These are phyloP conservation scores for Xylariomycetidae sp. DNA, from an alignment of 2,329 filamentous ascomycete species.

Conservation along the genomic window DNA sequence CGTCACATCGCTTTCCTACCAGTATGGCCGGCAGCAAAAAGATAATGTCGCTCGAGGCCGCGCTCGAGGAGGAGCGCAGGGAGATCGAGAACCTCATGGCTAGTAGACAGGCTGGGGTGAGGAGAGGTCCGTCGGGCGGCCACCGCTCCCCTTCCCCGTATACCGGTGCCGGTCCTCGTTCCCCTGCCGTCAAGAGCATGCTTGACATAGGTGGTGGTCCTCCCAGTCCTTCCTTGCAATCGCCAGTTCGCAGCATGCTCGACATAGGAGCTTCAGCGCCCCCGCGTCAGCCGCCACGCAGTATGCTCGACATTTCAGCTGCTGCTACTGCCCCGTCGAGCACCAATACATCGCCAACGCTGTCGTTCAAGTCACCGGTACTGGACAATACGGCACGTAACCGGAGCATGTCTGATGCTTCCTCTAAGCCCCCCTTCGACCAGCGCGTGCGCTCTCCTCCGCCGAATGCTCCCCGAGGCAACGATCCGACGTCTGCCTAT, in stretches of 20 bases:
- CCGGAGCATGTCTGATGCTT: slow-evolving; percentile 52
- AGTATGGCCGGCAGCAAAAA: slow-evolving; percentile 24
- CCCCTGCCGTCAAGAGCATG: slow-evolving; percentile 56
- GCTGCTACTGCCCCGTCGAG: slow-evolving; percentile 33
- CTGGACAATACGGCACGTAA: slow-evolving; percentile 30
- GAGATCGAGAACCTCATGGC: slow-evolving; percentile 27
- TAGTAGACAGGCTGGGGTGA: slow-evolving; percentile 13
- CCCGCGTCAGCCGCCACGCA: slow-evolving; percentile 36
- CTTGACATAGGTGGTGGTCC: slow-evolving; percentile 48
- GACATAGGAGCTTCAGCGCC: slow-evolving; percentile 39
- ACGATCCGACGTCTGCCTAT: slow-evolving; percentile 47
- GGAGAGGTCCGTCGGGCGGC: slow-evolving; percentile 18
- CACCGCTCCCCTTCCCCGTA: slow-evolving; percentile 48
- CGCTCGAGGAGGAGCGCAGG: slow-evolving; percentile 28
- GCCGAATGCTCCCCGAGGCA: slow-evolving; percentile 14
- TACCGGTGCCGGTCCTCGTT: slow-evolving; percentile 51
- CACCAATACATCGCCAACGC: slow-evolving; percentile 41
- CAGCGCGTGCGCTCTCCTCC: slow-evolving; percentile 36
- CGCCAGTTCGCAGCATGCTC: slow-evolving; percentile 60
- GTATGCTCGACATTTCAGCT: slow-evolving; percentile 46
- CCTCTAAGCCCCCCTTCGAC: slow-evolving; percentile 37
- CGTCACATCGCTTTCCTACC: slow-evolving; percentile 3
- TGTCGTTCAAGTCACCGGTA: slow-evolving; percentile 29
- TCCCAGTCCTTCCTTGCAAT: slow-evolving; percentile 35
- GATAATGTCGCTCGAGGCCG: slow-evolving; percentile 27